These are phyloP conservation scores for Neonectria sp. DNA, from an alignment of 2,329 filamentous ascomycete species.

Conservation along the genomic window DNA sequence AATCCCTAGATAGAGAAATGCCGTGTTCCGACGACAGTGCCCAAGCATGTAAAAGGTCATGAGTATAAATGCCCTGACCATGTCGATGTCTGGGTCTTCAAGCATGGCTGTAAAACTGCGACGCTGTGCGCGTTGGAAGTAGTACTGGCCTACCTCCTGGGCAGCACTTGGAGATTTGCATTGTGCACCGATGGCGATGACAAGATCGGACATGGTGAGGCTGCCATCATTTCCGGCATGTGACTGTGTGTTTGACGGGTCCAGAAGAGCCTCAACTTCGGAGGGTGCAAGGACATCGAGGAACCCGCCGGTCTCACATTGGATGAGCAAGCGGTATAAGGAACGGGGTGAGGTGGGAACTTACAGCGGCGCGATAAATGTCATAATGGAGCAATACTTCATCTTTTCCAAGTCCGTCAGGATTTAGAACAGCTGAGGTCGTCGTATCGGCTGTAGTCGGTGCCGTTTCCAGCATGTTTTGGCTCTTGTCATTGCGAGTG, in stretches of 20 bases:
- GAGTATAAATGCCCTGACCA: slow-evolving; percentile 55
- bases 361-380: slow-evolving; percentile 37
- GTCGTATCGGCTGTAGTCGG: slow-evolving; percentile 30
- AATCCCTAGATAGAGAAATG: slow-evolving; percentile 75
- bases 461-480: slow-evolving; percentile 48
- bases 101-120: slow-evolving; percentile 43
- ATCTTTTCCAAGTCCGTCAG: slow-evolving; percentile 10
- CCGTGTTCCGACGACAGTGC: slow-evolving; percentile 72
- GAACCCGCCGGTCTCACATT: slow-evolving; percentile 52
- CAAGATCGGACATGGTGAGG: slow-evolving; percentile 33
- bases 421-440: background rate
- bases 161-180: slow-evolving; percentile 39
- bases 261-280: slow-evolving; percentile 47
- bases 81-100: slow-evolving; percentile 45
- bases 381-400: slow-evolving; percentile 37
- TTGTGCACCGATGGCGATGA: slow-evolving; percentile 47
- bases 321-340: background rate
- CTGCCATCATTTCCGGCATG: slow-evolving; percentile 2
- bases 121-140: slow-evolving; percentile 61
- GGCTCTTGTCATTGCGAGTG: slow-evolving; percentile 47
- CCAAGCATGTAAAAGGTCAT: slow-evolving; percentile 83
- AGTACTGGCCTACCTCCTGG: slow-evolving; percentile 47
- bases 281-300: slow-evolving; percentile 51
- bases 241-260: slow-evolving; percentile 27
- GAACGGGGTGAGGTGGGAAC: background rate